Conservation (phyloP, 441 rosid genomes). For the Pelargonium fulgidum region DNA sequence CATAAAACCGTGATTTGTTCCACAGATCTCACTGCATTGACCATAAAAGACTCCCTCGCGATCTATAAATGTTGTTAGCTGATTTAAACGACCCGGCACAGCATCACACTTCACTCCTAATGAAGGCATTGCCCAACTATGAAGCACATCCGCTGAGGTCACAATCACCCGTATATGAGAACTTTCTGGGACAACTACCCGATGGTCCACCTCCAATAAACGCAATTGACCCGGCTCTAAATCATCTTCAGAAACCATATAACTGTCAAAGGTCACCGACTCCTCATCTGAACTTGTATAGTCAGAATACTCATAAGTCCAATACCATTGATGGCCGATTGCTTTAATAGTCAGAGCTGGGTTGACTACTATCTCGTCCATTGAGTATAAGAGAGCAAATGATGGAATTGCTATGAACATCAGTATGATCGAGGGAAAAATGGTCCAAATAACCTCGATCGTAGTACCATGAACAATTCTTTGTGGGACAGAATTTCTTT, state of each 20-base stretch:
- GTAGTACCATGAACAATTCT: constrained; percentile 18
- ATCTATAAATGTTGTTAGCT: not conserved
- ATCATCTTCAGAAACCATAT: too few species aligned
- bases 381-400: too few species aligned
- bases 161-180: not conserved
- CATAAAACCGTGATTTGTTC: not conserved
- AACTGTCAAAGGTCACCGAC: too few species aligned
- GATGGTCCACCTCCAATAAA: too few species aligned
- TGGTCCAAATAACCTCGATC: constrained; percentile 11
- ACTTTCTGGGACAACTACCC: not conserved
- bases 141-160: not conserved
- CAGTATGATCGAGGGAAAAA: too few species aligned
- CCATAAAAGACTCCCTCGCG: not conserved
- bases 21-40: constrained; percentile 3
- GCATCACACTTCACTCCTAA: constrained; percentile 1
- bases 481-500: constrained; percentile 9
- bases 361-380: too few species aligned
- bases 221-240: too few species aligned
- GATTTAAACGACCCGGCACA: not conserved
- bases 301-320: too few species aligned
- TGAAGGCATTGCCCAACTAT: constrained; percentile 2
- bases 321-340: too few species aligned
- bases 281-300: too few species aligned
- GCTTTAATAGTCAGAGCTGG: too few species aligned
- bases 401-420: too few species aligned